These are phyloP conservation scores for Fusarium annulatum DNA, from an alignment of 2,329 filamentous ascomycete species.

Conservation along the genomic window DNA sequence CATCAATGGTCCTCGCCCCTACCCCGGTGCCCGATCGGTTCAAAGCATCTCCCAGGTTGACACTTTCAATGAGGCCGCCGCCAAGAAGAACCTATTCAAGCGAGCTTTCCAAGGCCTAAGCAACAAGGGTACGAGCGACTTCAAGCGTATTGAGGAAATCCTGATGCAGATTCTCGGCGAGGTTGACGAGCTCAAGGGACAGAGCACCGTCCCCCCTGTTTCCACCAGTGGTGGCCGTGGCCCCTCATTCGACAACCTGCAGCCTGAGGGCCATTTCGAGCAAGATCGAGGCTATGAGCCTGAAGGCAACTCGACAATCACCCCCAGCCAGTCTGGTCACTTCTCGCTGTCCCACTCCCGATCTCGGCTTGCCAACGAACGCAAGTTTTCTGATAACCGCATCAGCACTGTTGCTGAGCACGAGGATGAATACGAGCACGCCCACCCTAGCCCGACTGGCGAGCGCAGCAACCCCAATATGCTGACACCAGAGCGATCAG, in stretches of 20 bases:
- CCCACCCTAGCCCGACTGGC: constrained; percentile 58
- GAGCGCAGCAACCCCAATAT: constrained; percentile 60
- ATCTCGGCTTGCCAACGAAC: constrained; percentile 59
- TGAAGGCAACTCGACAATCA: constrained; percentile 78
- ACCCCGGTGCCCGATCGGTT: constrained; percentile 74
- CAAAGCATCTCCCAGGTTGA: constrained; percentile 67
- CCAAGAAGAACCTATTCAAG: constrained; percentile 94
- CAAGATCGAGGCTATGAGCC: constrained; percentile 84
- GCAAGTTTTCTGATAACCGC: constrained; percentile 77
- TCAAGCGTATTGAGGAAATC: constrained; percentile 90
- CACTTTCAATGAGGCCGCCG: constrained; percentile 66
- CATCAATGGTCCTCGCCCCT: constrained; percentile 86
- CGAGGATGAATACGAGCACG: constrained; percentile 76
- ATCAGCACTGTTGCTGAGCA: constrained; percentile 91
- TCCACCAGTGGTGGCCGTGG: constrained; percentile 61
- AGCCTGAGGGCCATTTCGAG: constrained; percentile 71
- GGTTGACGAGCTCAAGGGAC: constrained; percentile 83
- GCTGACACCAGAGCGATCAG: constrained; percentile 68
- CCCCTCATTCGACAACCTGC: constrained; percentile 75
- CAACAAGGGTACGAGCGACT: constrained; percentile 86
- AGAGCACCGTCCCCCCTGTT: constrained; percentile 59
- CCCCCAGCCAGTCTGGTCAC: constrained; percentile 79
- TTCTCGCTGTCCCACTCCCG: constrained; percentile 70
- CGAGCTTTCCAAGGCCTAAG: constrained; percentile 92
- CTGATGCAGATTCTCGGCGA: constrained; percentile 91